Evolutionary conservation across 495 filamentous ascomycete genomes (phyloP).

Genomic region (Penicillium malachiteum): DNA sequence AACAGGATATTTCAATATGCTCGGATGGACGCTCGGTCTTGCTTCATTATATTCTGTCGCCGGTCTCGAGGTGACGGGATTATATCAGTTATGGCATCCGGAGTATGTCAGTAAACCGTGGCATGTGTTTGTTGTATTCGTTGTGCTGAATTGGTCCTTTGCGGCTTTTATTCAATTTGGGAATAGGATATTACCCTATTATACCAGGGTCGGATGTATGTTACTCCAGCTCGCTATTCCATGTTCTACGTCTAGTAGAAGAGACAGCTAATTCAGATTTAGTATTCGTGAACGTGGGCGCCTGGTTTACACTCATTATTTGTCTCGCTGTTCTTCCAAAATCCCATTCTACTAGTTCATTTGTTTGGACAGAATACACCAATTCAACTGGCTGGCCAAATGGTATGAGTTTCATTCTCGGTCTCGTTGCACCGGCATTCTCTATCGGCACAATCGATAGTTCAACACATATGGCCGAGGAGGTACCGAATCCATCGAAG

Average conservation of each 20-base stretch:
- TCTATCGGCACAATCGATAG: constrained; percentile 56
- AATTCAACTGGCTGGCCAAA: constrained; percentile 60
- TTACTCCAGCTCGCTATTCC: not conserved
- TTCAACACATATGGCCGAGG: constrained; percentile 60
- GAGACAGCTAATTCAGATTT: not conserved
- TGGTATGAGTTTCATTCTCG: constrained; percentile 60
- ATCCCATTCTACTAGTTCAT: constrained; percentile 7
- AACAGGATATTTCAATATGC: constrained; percentile 10
- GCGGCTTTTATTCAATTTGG: constrained; percentile 11
- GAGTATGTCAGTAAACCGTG: constrained; percentile 5
- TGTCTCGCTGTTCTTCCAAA: constrained; percentile 6
- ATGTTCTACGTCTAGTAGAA: no score
- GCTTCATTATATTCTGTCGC: constrained; percentile 10
- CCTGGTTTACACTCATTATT: constrained; percentile 9
- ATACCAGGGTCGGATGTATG: constrained; percentile 9
- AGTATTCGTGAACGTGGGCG: constrained; percentile 9
- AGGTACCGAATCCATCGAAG: constrained; percentile 57
- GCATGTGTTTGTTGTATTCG: constrained; percentile 10
- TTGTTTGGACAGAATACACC: constrained; percentile 8
- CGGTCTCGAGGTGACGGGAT: constrained; percentile 7
- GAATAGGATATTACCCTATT: constrained; percentile 8
- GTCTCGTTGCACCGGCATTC: constrained; percentile 63
- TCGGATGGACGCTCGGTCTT: constrained; percentile 8
- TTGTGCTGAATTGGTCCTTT: constrained; percentile 10
- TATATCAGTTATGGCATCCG: constrained; percentile 10